Conservation (phyloP, 768 basidiomycete genomes). For the Gloeopeniophorella convolvens region DNA sequence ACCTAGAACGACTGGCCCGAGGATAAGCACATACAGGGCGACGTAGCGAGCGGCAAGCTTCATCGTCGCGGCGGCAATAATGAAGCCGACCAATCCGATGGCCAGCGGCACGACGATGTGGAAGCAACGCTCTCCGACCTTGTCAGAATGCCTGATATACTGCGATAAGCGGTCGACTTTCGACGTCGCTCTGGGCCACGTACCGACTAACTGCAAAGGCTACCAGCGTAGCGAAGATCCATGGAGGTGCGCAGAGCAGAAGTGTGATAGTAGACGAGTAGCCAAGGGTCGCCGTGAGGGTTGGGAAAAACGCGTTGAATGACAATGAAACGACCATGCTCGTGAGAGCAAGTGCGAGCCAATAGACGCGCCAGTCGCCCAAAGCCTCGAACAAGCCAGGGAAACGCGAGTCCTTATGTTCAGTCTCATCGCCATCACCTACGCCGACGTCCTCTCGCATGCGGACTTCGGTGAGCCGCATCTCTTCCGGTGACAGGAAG, state of each 20-base stretch:
- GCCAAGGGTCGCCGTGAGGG: constrained; percentile 66
- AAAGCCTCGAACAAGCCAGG: constrained; percentile 54
- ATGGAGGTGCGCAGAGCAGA: constrained; percentile 75
- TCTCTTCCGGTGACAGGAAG: constrained; percentile 59
- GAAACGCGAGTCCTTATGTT: constrained; percentile 28
- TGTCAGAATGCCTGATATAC: constrained; percentile 60
- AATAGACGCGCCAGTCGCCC: constrained; percentile 82
- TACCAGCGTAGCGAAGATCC: constrained; percentile 52
- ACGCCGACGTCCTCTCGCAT: constrained; percentile 61
- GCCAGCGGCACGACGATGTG: constrained; percentile 51
- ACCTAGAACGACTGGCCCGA: neutral
- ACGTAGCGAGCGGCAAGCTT: constrained; percentile 57
- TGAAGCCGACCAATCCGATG: constrained; percentile 62
- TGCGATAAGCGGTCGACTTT: too few relatives aligned
- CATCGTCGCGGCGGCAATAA: constrained; percentile 59
- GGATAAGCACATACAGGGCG: constrained; percentile 41
- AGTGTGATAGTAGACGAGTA: constrained; percentile 58
- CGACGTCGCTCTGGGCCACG: neutral
- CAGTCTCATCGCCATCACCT: constrained; percentile 41
- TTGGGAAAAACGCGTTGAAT: constrained; percentile 80
- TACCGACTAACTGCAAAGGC: constrained; percentile 47
- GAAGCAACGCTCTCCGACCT: constrained; percentile 59
- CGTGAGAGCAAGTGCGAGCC: constrained; percentile 58
- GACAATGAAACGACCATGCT: constrained; percentile 57
- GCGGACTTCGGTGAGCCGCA: constrained; percentile 47